A percentile compares a stretch with the other conserved stretches of the same genome.
These are phyloP conservation scores for Pythium vanterpoolii DNA, from an alignment of 352 stramenopile species.

Conservation along the genomic window DNA sequence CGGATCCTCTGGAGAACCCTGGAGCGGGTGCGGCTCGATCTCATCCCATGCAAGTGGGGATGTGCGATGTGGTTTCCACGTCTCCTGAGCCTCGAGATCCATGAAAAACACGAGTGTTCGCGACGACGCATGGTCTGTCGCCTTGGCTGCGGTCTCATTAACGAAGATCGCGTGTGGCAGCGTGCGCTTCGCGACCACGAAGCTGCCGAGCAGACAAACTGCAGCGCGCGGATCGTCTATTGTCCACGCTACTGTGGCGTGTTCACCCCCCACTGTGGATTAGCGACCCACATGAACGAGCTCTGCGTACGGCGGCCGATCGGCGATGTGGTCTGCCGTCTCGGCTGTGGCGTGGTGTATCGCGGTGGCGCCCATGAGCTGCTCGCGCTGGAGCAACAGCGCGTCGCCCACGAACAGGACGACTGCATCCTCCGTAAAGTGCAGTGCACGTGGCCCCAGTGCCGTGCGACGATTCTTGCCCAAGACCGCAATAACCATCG, in stretches of 20 bases:
- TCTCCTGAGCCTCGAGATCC: constrained; percentile 34
- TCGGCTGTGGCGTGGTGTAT: constrained; percentile 59
- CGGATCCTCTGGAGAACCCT: constrained; percentile 42
- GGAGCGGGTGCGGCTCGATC: constrained; percentile 33
- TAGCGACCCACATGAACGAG: constrained; percentile 53
- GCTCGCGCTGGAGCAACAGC: constrained; percentile 58
- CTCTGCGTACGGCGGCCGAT: constrained; percentile 60
- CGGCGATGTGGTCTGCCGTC: constrained; percentile 48
- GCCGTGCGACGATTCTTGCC: constrained; percentile 41
- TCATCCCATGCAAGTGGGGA: constrained; percentile 54
- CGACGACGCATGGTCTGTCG: constrained; percentile 64
- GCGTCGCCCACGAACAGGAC: constrained; percentile 68
- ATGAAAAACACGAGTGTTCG: constrained; percentile 56
- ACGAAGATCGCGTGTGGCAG: constrained; percentile 48
- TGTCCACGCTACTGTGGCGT: constrained; percentile 70
- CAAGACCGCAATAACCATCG: constrained; percentile 65
- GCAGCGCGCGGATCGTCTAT: constrained; percentile 44
- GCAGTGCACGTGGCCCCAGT: constrained; percentile 71
- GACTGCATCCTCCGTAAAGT: constrained; percentile 62
- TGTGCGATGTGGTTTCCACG: constrained; percentile 54
- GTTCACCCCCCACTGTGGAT: constrained; percentile 45
- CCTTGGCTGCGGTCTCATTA: constrained; percentile 50
- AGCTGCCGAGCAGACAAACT: constrained; percentile 32
- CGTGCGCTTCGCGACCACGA: constrained; percentile 56
- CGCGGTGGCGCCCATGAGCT: constrained; percentile 55